phyloP scores from a whole-genome alignment of 352 stramenopile species.

The Globisporangium splendens region DNA sequence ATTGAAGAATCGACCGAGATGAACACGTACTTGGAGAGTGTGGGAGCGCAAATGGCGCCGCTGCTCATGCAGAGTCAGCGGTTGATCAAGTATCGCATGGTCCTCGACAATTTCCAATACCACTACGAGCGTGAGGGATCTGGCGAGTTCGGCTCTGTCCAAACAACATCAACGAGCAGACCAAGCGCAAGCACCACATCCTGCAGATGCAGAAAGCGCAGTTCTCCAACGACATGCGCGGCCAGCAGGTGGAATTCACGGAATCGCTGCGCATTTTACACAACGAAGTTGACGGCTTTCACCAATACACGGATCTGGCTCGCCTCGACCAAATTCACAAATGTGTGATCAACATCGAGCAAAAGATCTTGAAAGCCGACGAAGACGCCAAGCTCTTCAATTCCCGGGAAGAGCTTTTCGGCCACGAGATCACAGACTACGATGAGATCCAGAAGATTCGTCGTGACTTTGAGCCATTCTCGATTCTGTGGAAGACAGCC shows the following conservation, averaged over 20 bases:
- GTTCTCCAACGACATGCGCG: slow-evolving; percentile 89
- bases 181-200: slow-evolving; percentile 78
- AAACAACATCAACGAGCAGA: slow-evolving; percentile 85
- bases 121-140: slow-evolving; percentile 86
- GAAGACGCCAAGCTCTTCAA: slow-evolving; percentile 91
- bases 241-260: slow-evolving; percentile 91
- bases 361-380: slow-evolving; percentile 85
- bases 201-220: slow-evolving; percentile 79
- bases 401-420: slow-evolving; percentile 87
- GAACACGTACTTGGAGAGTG: slow-evolving; percentile 77
- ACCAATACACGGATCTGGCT: slow-evolving; percentile 84
- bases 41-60: slow-evolving; percentile 55
- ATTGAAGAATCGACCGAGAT: slow-evolving; percentile 92
- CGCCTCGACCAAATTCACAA: slow-evolving; percentile 87
- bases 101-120: slow-evolving; percentile 83
- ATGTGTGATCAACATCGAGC: slow-evolving; percentile 82
- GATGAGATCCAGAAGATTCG: slow-evolving; percentile 86
- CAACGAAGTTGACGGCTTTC: slow-evolving; percentile 84
- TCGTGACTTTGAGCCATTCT: slow-evolving; percentile 93
- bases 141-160: slow-evolving; percentile 87
- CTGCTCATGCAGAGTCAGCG: slow-evolving; percentile 71
- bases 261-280: slow-evolving; percentile 81
- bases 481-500: slow-evolving; percentile 91
- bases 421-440: slow-evolving; percentile 89
- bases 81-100: slow-evolving; percentile 72